A percentile compares a stretch with the other conserved stretches of the same genome.
These are phyloP conservation scores for Penicillium canescens DNA, from an alignment of 495 filamentous ascomycete species.

Conservation along the genomic window DNA sequence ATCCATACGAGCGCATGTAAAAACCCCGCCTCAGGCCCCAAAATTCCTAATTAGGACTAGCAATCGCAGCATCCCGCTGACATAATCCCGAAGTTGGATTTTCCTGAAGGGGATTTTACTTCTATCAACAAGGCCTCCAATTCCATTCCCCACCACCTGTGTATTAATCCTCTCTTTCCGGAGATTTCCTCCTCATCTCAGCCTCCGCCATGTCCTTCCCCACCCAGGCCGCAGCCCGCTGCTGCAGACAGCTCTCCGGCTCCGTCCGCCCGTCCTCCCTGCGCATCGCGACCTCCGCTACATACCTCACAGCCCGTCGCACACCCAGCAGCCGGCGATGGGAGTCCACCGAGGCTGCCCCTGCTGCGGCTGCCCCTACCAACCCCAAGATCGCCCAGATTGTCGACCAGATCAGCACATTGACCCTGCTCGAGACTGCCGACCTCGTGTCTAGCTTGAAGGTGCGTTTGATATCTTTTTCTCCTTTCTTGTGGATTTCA, in stretches of 20 bases:
- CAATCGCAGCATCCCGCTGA: constrained; percentile 7
- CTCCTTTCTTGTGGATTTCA: too few species aligned
- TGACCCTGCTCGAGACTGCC: constrained; percentile 95
- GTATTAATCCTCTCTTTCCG: constrained; percentile 12
- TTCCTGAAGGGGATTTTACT: too few species aligned
- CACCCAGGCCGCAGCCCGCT: constrained; percentile 44
- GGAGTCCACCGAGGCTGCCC: constrained; percentile 57
- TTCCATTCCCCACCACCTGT: constrained; percentile 11
- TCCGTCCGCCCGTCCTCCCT: constrained; percentile 46
- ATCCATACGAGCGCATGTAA: too few species aligned
- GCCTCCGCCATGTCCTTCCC: constrained; percentile 42
- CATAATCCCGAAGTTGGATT: too few species aligned
- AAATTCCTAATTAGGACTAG: neutral
- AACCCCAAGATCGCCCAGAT: constrained; percentile 90
- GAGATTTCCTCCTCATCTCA: constrained; percentile 3
- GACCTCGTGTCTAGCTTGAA: constrained; percentile 92
- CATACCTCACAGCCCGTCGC: constrained; percentile 45
- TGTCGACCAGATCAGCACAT: constrained; percentile 96
- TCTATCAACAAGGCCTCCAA: constrained; percentile 9
- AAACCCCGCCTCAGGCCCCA: too few species aligned
- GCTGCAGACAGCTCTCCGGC: constrained; percentile 47
- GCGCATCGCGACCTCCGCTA: constrained; percentile 42
- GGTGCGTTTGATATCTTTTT: constrained; percentile 47
- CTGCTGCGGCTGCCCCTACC: constrained; percentile 52
- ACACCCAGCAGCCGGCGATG: constrained; percentile 44